Percentiles rank a stretch among this genome's conserved stretches.
Evolutionary conservation across 495 filamentous ascomycete genomes (phyloP).

Genomic region (Neurospora sp.): DNA sequence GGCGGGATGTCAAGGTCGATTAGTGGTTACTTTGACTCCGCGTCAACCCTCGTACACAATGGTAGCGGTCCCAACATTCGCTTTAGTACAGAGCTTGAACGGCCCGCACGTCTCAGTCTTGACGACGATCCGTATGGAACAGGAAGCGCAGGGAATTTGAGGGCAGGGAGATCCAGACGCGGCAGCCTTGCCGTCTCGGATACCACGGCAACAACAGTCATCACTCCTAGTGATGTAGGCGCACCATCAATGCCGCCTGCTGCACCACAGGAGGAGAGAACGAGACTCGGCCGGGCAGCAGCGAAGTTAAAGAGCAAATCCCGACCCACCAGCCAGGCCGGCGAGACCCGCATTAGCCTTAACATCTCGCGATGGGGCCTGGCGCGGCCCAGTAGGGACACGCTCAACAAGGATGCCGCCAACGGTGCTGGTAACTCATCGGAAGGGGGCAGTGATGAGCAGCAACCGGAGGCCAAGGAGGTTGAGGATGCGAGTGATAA

Average conservation of each 20-base stretch:
- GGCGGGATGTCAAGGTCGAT: conserved; percentile 21
- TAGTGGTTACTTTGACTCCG: conserved; percentile 35
- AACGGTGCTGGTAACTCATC: conserved; percentile 11
- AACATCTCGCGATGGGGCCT: conserved; percentile 56
- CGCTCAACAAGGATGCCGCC: conserved; percentile 19
- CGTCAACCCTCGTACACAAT: conserved; percentile 13
- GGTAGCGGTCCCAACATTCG: conserved; percentile 24
- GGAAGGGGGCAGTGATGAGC: conserved; percentile 21
- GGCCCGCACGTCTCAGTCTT: conserved; percentile 20
- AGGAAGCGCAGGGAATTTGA: conserved; percentile 4
- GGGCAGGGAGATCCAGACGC: conserved; percentile 28
- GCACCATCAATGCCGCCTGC: conserved; percentile 22
- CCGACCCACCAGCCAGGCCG: conserved; percentile 55
- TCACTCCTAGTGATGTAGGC: conserved; percentile 19
- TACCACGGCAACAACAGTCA: conserved; percentile 26
- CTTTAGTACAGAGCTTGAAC: conserved; percentile 30
- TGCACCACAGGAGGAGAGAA: conserved; percentile 41
- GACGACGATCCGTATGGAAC: conserved; percentile 26
- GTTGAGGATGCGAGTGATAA: conserved; percentile 30
- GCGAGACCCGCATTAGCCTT: conserved; percentile 56
- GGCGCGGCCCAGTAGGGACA: conserved; percentile 39
- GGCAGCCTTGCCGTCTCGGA: conserved; percentile 39
- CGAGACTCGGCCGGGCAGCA: conserved; percentile 47
- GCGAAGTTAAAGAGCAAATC: conserved; percentile 51
- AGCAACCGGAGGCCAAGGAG: conserved; percentile 23